Conservation (phyloP, 2,329 filamentous ascomycete genomes). For the Penicillium sp. region DNA sequence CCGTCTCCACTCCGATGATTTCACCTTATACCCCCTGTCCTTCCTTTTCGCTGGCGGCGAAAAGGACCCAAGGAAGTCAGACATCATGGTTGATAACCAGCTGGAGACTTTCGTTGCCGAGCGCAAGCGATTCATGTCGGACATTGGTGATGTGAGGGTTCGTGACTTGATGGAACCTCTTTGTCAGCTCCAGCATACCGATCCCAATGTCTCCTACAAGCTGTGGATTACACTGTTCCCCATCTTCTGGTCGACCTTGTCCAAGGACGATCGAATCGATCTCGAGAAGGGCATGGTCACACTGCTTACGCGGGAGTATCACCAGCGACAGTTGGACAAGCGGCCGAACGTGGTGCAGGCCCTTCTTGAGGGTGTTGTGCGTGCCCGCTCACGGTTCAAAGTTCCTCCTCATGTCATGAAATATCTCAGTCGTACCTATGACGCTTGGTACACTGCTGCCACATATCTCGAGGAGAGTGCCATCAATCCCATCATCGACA, state of each 20-base stretch:
- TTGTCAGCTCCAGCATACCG: slow-evolving; percentile 85
- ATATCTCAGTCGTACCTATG: slow-evolving; percentile 88
- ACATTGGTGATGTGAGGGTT: slow-evolving; percentile 80
- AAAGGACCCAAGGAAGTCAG: slow-evolving; percentile 62
- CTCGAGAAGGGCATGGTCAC: slow-evolving; percentile 88
- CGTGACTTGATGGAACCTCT: slow-evolving; percentile 88
- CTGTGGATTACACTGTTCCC: slow-evolving; percentile 92
- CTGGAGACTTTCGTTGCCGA: slow-evolving; percentile 74
- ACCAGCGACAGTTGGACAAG: slow-evolving; percentile 89
- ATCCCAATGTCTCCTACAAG: slow-evolving; percentile 75
- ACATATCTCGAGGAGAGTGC: slow-evolving; percentile 86
- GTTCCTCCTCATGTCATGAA: slow-evolving; percentile 95
- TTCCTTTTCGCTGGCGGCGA: slow-evolving; percentile 70
- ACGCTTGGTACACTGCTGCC: slow-evolving; percentile 94
- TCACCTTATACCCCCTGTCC: slow-evolving; percentile 71
- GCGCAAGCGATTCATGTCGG: slow-evolving; percentile 78
- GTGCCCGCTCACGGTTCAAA: slow-evolving; percentile 81
- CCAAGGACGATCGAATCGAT: slow-evolving; percentile 83
- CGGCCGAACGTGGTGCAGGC: slow-evolving; percentile 94
- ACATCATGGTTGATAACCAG: slow-evolving; percentile 74
- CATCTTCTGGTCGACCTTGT: slow-evolving; percentile 85
- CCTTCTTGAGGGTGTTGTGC: slow-evolving; percentile 80
- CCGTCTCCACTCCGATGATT: slow-evolving; percentile 79
- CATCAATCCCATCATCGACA: slow-evolving; percentile 79
- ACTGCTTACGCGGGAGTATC: slow-evolving; percentile 90